A percentile compares a stretch with the other conserved stretches of the same genome.
phyloP scores from a whole-genome alignment of 1,284 basidiomycete species.

The Fomitopsis palustris region DNA sequence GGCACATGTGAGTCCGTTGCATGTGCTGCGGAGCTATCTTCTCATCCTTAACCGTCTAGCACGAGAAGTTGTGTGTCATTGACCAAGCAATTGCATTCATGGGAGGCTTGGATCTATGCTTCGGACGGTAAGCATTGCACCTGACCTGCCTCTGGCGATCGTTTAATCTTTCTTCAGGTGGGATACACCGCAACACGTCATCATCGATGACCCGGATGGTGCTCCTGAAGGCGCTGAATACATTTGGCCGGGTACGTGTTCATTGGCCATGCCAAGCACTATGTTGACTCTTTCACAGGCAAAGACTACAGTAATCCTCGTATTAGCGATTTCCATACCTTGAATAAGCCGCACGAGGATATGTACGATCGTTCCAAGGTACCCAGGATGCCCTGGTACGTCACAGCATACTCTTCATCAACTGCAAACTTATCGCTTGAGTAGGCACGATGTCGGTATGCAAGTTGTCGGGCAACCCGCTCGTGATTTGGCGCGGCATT shows the following conservation, averaged over 20 bases:
- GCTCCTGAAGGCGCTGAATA: conserved; percentile 53
- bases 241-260: conserved; percentile 78
- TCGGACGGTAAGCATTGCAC: conserved; percentile 56
- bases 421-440: conserved; percentile 1
- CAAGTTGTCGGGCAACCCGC: conserved; percentile 97
- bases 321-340: conserved; percentile 81
- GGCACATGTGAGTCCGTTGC: conserved; percentile 75
- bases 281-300: conserved; percentile 37
- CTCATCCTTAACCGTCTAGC: conserved; percentile 42
- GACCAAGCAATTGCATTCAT: conserved; percentile 98
- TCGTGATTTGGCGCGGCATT: conserved; percentile 92
- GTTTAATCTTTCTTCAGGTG: conserved; percentile 51
- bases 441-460: conserved; percentile 93
- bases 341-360: conserved; percentile 91
- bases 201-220: conserved; percentile 79
- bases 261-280: too few species aligned
- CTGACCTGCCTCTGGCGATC: not conserved
- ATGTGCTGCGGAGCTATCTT: not conserved
- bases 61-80: conserved; percentile 97
- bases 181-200: conserved; percentile 94
- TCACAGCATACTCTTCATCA: conserved; percentile 2
- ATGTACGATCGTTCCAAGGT: conserved; percentile 90
- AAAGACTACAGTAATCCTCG: conserved; percentile 95
- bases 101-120: conserved; percentile 95
- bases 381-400: conserved; percentile 95